A percentile compares a stretch with the other conserved stretches of the same genome.
Conservation (phyloP, 805 yeast genomes). For the Pichia ethanolica region DNA sequence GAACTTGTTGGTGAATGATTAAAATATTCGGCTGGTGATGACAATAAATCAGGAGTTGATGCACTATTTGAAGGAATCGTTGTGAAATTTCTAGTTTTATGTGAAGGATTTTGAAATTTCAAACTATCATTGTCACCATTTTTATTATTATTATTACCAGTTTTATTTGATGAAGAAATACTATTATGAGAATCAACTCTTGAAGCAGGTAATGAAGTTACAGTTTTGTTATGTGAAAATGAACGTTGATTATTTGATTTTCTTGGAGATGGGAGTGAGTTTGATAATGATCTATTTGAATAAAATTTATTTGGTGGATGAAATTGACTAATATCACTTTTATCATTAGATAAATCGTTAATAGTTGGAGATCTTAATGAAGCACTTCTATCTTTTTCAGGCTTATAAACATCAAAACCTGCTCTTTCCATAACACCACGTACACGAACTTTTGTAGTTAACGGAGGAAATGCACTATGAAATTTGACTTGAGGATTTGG, state of each 20-base stretch:
- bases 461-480: slow-evolving; percentile 61
- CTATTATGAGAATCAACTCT: not conserved
- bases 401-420: slow-evolving; percentile 58
- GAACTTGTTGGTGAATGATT: not conserved
- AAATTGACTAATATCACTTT: not conserved
- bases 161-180: not conserved
- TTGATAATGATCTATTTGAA: not conserved
- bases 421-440: slow-evolving; percentile 75
- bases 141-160: too few relatives aligned
- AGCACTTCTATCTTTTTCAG: slow-evolving; percentile 11
- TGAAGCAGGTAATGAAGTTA: not conserved
- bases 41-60: slow-evolving; percentile 9
- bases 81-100: slow-evolving; percentile 4
- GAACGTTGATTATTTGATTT: slow-evolving; percentile 9
- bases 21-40: not conserved
- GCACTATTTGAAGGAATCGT: slow-evolving; percentile 5
- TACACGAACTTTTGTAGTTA: slow-evolving; percentile 53
- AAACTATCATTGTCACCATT: too few relatives aligned
- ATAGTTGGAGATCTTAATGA: not conserved
- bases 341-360: not conserved
- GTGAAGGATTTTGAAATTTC: not conserved
- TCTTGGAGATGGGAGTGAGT: not conserved
- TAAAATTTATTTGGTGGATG: slow-evolving; percentile 5
- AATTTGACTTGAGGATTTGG: slow-evolving; percentile 28
- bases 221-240: slow-evolving; percentile 1